A percentile compares a stretch with the other conserved stretches of the same genome.
These are phyloP conservation scores for Pseudogymnoascus sp. DNA, from an alignment of 2,329 filamentous ascomycete species.

Conservation along the genomic window DNA sequence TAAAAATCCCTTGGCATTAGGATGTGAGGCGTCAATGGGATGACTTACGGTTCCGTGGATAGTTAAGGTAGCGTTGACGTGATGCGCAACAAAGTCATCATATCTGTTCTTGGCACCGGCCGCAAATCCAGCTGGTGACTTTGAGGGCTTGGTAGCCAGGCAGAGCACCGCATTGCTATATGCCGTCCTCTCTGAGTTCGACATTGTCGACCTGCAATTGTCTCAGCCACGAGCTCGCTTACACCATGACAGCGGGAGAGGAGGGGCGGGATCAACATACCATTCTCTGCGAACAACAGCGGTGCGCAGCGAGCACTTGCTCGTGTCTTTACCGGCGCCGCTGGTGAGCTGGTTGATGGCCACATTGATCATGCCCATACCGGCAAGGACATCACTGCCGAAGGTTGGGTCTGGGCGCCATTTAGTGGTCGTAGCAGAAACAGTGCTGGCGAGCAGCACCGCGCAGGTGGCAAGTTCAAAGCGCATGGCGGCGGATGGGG, in stretches of 20 bases:
- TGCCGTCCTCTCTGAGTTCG: constrained; percentile 16
- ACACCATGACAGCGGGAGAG: not conserved
- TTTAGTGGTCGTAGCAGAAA: not conserved
- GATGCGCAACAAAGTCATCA: constrained; percentile 34
- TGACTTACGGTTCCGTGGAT: constrained; percentile 27
- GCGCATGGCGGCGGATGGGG: not conserved
- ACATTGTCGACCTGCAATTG: constrained; percentile 17
- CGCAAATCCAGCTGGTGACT: constrained; percentile 22
- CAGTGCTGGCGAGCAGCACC: not conserved
- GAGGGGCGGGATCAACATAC: constrained; percentile 20
- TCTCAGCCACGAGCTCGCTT: constrained; percentile 1
- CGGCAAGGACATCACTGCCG: not conserved
- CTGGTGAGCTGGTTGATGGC: not conserved
- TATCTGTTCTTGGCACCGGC: constrained; percentile 30
- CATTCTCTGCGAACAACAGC: constrained; percentile 35
- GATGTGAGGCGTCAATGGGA: not conserved
- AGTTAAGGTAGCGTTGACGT: constrained; percentile 27
- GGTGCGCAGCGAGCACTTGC: constrained; percentile 30
- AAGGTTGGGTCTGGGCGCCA: constrained; percentile 1
- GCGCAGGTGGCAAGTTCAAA: not conserved
- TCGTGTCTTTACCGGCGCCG: not conserved
- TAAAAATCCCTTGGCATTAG: not conserved
- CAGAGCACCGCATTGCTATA: constrained; percentile 31
- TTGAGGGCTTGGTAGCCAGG: constrained; percentile 24
- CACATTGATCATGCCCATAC: not conserved